phyloP scores from a whole-genome alignment of 2,329 filamentous ascomycete genomes.

The Penicillium sp. region DNA sequence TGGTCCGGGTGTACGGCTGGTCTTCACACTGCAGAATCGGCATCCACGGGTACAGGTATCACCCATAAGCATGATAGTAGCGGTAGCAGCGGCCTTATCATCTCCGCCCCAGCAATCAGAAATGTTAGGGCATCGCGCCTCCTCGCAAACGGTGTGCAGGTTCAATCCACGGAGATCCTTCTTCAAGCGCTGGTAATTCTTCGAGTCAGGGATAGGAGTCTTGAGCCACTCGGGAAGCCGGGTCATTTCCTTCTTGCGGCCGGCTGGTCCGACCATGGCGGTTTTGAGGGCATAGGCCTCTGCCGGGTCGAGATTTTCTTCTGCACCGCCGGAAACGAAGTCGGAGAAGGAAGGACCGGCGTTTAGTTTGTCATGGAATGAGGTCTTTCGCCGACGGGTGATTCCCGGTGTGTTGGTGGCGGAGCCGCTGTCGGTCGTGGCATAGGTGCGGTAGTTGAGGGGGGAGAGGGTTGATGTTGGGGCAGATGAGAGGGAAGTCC shows the following conservation, averaged over 20 bases:
- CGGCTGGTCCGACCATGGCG: constrained; percentile 61
- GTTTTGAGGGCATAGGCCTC: constrained; percentile 64
- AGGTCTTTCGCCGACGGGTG: constrained; percentile 58
- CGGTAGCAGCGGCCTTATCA: constrained; percentile 85
- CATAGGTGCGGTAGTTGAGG: constrained; percentile 35
- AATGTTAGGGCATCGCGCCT: constrained; percentile 96
- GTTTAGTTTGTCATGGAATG: constrained; percentile 65
- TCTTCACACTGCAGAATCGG: constrained; percentile 97
- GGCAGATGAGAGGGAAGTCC: constrained; percentile 20
- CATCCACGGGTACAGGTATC: constrained; percentile 97
- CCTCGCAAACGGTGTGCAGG: constrained; percentile 95
- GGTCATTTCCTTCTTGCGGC: constrained; percentile 65
- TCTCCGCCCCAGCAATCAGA: constrained; percentile 96
- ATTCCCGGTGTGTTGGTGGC: constrained; percentile 32
- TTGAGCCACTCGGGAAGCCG: constrained; percentile 93
- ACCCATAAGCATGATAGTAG: constrained; percentile 99
- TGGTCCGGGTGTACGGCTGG: constrained; percentile 70
- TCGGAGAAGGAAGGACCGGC: constrained; percentile 65
- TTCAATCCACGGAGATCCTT: constrained; percentile 85
- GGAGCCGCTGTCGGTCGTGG: constrained; percentile 40
- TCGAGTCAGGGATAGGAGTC: constrained; percentile 84
- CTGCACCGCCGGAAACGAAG: constrained; percentile 55
- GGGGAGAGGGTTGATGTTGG: constrained; percentile 12
- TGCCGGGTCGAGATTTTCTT: constrained; percentile 42
- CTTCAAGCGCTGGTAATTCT: constrained; percentile 93